phyloP scores from a whole-genome alignment of 441 rosid species.

The Populus hybrid region DNA sequence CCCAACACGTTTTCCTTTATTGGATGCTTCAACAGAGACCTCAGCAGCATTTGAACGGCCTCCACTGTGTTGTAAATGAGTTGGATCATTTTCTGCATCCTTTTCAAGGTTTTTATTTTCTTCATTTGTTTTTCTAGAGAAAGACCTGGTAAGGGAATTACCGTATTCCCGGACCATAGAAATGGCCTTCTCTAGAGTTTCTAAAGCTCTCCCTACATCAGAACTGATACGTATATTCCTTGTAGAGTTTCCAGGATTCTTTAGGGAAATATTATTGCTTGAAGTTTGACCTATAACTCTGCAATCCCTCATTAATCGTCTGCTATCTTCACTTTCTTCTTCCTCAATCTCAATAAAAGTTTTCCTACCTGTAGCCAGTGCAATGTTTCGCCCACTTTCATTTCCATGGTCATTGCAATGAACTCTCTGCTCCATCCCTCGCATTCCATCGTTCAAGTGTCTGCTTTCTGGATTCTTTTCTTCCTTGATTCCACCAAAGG shows the following conservation, averaged over 20 bases:
- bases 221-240: constrained; percentile 47
- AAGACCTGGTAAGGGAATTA: constrained; percentile 23
- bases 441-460: constrained; percentile 15
- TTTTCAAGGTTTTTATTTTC: constrained; percentile 28
- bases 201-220: constrained; percentile 71
- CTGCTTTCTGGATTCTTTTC: constrained; percentile 26
- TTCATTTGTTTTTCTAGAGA: constrained; percentile 26
- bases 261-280: constrained; percentile 9
- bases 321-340: constrained; percentile 37
- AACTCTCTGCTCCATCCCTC: constrained; percentile 17
- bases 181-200: constrained; percentile 68
- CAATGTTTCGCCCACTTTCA: constrained; percentile 19
- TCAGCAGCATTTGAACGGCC: constrained; percentile 27
- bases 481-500: constrained; percentile 53
- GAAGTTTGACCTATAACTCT: constrained; percentile 16
- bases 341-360: constrained; percentile 55
- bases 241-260: constrained; percentile 24
- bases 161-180: constrained; percentile 49
- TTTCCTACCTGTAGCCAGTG: constrained; percentile 23
- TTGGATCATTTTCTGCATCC: constrained; percentile 20
- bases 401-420: constrained; percentile 5
- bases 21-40: constrained; percentile 29
- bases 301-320: constrained; percentile 17
- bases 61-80: constrained; percentile 18
- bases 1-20: constrained; percentile 24